These are phyloP conservation scores for Rhododendron williamsianum DNA, from an alignment of 148 eudicot species.

Conservation along the genomic window DNA sequence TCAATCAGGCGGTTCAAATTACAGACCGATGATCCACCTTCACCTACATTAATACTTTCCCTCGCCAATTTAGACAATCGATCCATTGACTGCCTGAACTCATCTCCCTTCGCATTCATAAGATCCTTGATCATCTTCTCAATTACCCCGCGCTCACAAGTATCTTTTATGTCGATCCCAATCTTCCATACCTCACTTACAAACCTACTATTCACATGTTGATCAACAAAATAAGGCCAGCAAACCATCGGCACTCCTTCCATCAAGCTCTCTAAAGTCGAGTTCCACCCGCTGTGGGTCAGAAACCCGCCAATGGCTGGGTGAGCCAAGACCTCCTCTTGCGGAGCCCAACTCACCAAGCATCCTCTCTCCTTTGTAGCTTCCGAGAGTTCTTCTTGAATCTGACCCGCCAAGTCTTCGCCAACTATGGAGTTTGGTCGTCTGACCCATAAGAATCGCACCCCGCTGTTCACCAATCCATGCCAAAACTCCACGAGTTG, in stretches of 20 bases:
- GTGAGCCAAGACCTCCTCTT: slow-evolving; percentile 33
- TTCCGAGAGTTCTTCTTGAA: slow-evolving; percentile 12
- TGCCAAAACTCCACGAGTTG: slow-evolving; percentile 27
- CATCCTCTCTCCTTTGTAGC: slow-evolving; percentile 22
- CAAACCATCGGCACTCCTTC: slow-evolving; percentile 39
- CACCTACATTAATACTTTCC: slow-evolving; percentile 21
- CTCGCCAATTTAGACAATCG: slow-evolving; percentile 18
- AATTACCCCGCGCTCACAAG: slow-evolving; percentile 21
- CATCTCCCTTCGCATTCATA: slow-evolving; percentile 21
- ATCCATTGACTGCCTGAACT: slow-evolving; percentile 18
- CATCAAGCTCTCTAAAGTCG: slow-evolving; percentile 34
- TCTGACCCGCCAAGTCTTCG: not conserved
- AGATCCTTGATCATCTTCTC: slow-evolving; percentile 29
- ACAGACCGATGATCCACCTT: slow-evolving; percentile 31
- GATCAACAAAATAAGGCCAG: slow-evolving; percentile 38
- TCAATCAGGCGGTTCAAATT: slow-evolving; percentile 25
- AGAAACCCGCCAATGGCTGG: slow-evolving; percentile 30
- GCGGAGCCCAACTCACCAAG: slow-evolving; percentile 34
- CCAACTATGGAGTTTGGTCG: slow-evolving; percentile 18
- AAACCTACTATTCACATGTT: slow-evolving; percentile 33
- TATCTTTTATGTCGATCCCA: slow-evolving; percentile 38
- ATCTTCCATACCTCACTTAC: slow-evolving; percentile 39
- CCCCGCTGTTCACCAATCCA: slow-evolving; percentile 23
- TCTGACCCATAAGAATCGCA: slow-evolving; percentile 26
- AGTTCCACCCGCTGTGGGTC: slow-evolving; percentile 47